Conservation (phyloP, 1,284 basidiomycete species). For the Sanghuangporus sanghuang region DNA sequence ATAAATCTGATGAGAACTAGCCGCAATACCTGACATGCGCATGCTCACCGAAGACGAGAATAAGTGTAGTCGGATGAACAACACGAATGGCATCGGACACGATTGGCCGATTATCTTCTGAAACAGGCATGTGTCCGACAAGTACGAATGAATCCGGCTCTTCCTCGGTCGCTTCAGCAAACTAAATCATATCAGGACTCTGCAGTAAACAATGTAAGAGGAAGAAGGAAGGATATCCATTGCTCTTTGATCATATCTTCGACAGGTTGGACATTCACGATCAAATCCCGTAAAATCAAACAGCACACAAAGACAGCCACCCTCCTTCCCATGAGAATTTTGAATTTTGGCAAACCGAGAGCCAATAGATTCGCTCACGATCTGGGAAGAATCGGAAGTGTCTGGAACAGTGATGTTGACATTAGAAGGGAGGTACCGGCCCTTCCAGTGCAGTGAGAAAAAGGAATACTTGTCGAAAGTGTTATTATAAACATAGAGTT, state of each 20-base stretch:
- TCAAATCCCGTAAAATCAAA: constrained; percentile 67
- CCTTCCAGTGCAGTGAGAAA: constrained; percentile 67
- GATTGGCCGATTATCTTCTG: constrained; percentile 56
- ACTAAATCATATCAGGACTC: constrained; percentile 36
- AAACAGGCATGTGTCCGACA: constrained; percentile 70
- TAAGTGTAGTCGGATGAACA: constrained; percentile 68
- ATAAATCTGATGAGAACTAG: constrained; percentile 16
- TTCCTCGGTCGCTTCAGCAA: constrained; percentile 70
- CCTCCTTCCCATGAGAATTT: constrained; percentile 51
- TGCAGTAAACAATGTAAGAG: constrained; percentile 15
- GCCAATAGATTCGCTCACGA: constrained; percentile 58
- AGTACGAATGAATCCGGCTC: constrained; percentile 80
- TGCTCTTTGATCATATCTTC: constrained; percentile 69
- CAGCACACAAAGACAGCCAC: constrained; percentile 80
- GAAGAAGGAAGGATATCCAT: constrained; percentile 41
- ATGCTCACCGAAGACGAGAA: constrained; percentile 73
- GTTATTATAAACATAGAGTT: constrained; percentile 76
- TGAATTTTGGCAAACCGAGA: constrained; percentile 69
- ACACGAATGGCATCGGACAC: constrained; percentile 72
- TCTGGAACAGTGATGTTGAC: constrained; percentile 74
- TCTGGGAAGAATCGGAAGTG: constrained; percentile 29
- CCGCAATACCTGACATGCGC: constrained; percentile 43
- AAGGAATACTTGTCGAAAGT: constrained; percentile 74
- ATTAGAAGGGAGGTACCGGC: constrained; percentile 80
- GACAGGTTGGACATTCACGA: constrained; percentile 69